Percentiles rank a stretch among this genome's conserved stretches.
These are phyloP conservation scores for Pythium dissotocum DNA, from an alignment of 352 stramenopile genomes.

Conservation along the genomic window DNA sequence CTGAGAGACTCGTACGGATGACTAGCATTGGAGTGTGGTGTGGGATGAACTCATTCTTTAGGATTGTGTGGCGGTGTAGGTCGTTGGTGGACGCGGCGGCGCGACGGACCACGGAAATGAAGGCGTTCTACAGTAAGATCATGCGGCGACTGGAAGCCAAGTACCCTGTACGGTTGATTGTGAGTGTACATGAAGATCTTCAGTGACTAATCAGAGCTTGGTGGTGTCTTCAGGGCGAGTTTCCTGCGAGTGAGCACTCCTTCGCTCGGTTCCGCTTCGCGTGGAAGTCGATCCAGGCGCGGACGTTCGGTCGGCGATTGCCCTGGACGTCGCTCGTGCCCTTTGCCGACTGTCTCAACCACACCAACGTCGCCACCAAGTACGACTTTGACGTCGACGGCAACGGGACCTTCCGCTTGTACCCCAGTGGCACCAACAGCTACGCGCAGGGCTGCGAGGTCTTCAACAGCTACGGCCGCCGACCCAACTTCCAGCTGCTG, in stretches of 20 bases:
- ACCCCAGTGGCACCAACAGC: constrained; percentile 54
- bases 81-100: constrained; percentile 46
- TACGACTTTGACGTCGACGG: constrained; percentile 77
- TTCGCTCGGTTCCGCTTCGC: constrained; percentile 75
- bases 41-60: not conserved
- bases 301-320: constrained; percentile 89
- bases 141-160: constrained; percentile 46
- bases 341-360: constrained; percentile 92
- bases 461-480: constrained; percentile 92
- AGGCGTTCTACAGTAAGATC: constrained; percentile 56
- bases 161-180: constrained; percentile 37
- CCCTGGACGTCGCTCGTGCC: constrained; percentile 91
- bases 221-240: constrained; percentile 35
- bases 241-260: constrained; percentile 55
- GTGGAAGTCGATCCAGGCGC: constrained; percentile 89
- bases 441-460: constrained; percentile 73
- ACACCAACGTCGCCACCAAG: constrained; percentile 88
- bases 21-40: not conserved
- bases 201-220: not conserved
- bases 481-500: constrained; percentile 87
- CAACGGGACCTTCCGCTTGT: constrained; percentile 67
- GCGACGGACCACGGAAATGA: constrained; percentile 56
- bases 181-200: not conserved
- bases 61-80: constrained; percentile 16
- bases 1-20: constrained; percentile 61